A percentile compares a stretch with the other conserved stretches of the same genome.
phyloP scores from a whole-genome alignment of 108 stramenopile species.

The Nannochloropsis salina region DNA sequence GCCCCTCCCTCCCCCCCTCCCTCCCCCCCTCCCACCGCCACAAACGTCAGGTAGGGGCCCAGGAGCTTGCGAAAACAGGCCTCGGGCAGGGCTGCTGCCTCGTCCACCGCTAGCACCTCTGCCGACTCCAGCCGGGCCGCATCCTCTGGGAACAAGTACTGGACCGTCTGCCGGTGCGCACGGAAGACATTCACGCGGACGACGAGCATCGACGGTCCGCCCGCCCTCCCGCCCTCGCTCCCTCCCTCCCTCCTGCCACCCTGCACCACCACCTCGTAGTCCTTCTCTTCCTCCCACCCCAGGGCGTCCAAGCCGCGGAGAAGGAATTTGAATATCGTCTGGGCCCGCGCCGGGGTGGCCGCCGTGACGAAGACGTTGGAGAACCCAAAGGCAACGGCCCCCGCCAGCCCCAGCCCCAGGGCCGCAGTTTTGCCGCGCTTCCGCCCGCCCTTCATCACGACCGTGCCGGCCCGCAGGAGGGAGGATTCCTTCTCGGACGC shows the following conservation, averaged over 20 bases:
- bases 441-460: neutral
- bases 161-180: conserved; percentile 23
- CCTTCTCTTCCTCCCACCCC: conserved; percentile 7
- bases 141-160: conserved; percentile 21
- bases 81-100: neutral
- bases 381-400: conserved; percentile 17
- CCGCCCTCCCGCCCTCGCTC: neutral
- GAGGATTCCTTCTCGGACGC: neutral
- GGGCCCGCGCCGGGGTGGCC: neutral
- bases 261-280: conserved; percentile 5
- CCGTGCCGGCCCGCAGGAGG: neutral
- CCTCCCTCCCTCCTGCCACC: neutral
- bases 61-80: conserved; percentile 14
- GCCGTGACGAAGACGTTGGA: conserved; percentile 25
- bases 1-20: conserved; percentile 18
- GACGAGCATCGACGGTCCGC: neutral
- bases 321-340: neutral
- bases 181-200: conserved; percentile 18
- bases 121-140: neutral
- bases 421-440: conserved; percentile 14
- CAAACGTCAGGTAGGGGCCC: conserved; percentile 20
- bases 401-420: conserved; percentile 2
- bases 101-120: conserved; percentile 22
- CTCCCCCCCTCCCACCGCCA: conserved; percentile 13
- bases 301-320: neutral